phyloP scores from a whole-genome alignment of 176 grass and related monocot genomes.

The Coix lacrymajobi region DNA sequence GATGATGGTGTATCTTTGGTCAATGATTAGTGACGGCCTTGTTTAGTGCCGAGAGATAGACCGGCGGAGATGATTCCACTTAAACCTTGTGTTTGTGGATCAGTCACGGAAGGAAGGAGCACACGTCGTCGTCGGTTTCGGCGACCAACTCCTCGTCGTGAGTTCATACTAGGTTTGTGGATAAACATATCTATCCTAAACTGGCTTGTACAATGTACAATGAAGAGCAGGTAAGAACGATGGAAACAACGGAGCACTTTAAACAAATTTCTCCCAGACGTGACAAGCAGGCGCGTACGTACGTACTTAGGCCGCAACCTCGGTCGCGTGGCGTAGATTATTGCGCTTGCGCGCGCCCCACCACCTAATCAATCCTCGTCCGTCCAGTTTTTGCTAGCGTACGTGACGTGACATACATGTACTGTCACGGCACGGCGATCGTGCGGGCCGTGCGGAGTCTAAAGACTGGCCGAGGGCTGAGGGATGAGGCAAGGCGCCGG shows the following conservation, averaged over 20 bases:
- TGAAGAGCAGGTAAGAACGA: neutral
- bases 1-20: neutral
- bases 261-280: neutral
- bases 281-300: neutral
- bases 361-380: neutral
- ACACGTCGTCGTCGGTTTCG: neutral
- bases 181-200: neutral
- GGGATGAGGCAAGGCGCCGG: neutral
- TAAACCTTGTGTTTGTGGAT: neutral
- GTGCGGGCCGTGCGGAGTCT: neutral
- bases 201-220: neutral
- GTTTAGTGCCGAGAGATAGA: neutral
- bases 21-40: neutral
- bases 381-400: too few relatives aligned
- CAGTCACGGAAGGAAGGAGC: neutral
- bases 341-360: neutral
- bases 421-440: neutral
- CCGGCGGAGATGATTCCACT: neutral
- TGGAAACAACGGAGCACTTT: neutral
- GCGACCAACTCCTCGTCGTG: neutral
- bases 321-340: too few relatives aligned
- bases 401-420: neutral
- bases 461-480: neutral
- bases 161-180: neutral
- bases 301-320: too few relatives aligned